phyloP scores from a whole-genome alignment of 169 alveolate species.

The Cryptosporidium viatorum region DNA sequence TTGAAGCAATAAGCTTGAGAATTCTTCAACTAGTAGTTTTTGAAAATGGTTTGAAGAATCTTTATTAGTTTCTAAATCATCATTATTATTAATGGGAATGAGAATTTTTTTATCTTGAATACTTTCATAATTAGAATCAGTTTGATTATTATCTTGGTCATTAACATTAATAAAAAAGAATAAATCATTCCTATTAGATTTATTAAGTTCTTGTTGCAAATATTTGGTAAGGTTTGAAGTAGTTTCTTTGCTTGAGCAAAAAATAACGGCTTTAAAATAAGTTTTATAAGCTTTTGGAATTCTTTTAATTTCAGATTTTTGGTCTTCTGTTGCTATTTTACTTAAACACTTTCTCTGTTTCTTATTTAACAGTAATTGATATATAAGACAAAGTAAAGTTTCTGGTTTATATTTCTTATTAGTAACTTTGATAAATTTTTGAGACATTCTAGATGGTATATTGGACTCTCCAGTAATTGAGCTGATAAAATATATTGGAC shows the following conservation, averaged over 20 bases:
- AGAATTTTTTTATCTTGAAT: background rate
- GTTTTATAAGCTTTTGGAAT: conserved; percentile 32
- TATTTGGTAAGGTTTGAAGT: conserved; percentile 30
- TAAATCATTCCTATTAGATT: background rate
- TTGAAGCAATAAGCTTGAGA: conserved; percentile 50
- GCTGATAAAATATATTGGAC: conserved; percentile 62
- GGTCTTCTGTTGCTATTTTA: background rate
- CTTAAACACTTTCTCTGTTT: background rate
- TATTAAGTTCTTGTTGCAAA: conserved; percentile 24
- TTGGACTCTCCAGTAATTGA: conserved; percentile 61
- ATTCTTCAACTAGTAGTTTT: conserved; percentile 30
- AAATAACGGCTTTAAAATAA: conserved; percentile 27
- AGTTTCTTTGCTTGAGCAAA: conserved; percentile 62
- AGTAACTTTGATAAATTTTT: conserved; percentile 27
- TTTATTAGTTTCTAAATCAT: background rate
- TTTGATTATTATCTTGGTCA: background rate
- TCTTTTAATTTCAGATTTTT: background rate
- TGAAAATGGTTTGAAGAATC: background rate
- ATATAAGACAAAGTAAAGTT: conserved; percentile 33
- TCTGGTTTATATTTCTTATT: conserved; percentile 34
- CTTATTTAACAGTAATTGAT: conserved; percentile 18
- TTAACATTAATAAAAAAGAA: background rate
- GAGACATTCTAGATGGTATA: conserved; percentile 60
- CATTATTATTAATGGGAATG: background rate
- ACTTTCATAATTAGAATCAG: background rate